Evolutionary conservation across 2,329 filamentous ascomycete genomes (phyloP).

Genomic region (Ceratocystis variospora): DNA sequence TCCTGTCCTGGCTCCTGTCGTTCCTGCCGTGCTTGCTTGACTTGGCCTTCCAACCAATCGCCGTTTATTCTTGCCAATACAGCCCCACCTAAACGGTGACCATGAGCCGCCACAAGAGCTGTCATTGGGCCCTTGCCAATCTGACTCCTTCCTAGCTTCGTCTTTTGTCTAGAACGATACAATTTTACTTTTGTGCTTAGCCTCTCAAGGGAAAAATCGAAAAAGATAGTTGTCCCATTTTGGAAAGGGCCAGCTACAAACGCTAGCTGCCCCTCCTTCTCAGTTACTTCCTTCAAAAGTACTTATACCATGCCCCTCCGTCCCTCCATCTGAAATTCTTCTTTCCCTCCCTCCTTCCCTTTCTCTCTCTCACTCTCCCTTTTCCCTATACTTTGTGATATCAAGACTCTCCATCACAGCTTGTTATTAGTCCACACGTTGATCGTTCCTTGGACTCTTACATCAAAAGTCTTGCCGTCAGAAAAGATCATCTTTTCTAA

Average conservation of each 20-base stretch:
- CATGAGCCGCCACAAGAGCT: slow-evolving; percentile 1
- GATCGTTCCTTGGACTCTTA: slow-evolving; percentile 13
- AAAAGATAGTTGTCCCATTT: background rate
- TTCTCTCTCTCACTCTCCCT: slow-evolving; percentile 10
- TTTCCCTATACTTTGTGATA: slow-evolving; percentile 10
- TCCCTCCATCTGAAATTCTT: slow-evolving; percentile 6
- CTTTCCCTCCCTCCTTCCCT: slow-evolving; percentile 3
- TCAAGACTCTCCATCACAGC: slow-evolving; percentile 11
- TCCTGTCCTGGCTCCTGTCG: slow-evolving; percentile 3
- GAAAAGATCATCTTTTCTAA: slow-evolving; percentile 6
- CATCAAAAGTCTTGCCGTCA: slow-evolving; percentile 11
- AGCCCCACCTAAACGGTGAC: slow-evolving; percentile 9
- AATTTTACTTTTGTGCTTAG: background rate
- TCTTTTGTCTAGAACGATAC: background rate
- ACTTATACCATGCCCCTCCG: slow-evolving; percentile 11
- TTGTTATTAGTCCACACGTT: slow-evolving; percentile 14
- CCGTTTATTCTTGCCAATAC: background rate
- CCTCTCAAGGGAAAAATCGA: too few species aligned
- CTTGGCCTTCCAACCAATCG: slow-evolving; percentile 2
- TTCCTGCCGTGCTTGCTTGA: slow-evolving; percentile 4
- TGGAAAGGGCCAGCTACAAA: background rate
- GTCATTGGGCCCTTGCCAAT: background rate
- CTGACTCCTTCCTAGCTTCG: background rate
- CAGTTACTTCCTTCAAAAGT: slow-evolving; percentile 7
- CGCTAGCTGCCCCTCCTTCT: background rate